Conservation (phyloP, 208 protist species). For the Leishmania martiniquensis region DNA sequence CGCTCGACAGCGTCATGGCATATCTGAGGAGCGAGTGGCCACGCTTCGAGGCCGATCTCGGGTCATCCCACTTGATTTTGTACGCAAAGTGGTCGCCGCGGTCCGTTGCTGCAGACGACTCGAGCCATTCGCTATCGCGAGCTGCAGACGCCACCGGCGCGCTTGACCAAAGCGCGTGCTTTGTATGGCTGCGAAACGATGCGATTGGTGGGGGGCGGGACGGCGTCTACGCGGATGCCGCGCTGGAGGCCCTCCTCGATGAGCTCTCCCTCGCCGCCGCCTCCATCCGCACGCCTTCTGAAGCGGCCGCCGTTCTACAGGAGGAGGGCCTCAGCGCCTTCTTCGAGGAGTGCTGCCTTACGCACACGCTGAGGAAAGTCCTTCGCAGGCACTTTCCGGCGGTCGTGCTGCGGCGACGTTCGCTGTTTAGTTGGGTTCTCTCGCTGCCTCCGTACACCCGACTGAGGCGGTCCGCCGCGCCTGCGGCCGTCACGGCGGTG, state of each 20-base stretch:
- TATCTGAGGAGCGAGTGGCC: conserved; percentile 12
- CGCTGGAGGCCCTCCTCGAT: conserved; percentile 37
- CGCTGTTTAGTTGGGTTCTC: conserved; percentile 30
- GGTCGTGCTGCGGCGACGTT: background rate
- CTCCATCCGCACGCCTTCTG: background rate
- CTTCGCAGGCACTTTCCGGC: background rate
- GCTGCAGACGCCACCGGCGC: background rate
- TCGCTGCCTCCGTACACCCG: conserved; percentile 2
- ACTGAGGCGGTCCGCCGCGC: background rate
- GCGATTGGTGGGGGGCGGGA: background rate
- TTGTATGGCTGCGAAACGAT: conserved; percentile 28
- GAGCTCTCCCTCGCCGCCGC: conserved; percentile 35
- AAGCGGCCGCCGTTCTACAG: conserved; percentile 9
- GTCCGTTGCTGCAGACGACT: background rate
- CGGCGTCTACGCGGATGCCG: conserved; percentile 32
- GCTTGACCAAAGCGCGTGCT: background rate
- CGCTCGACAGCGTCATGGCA: conserved; percentile 1
- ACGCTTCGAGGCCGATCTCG: background rate
- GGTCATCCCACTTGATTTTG: conserved; percentile 10
- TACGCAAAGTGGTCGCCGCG: conserved; percentile 9
- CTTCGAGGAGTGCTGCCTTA: conserved; percentile 19
- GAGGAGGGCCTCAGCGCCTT: conserved; percentile 29
- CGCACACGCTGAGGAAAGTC: background rate
- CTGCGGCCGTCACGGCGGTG: background rate
- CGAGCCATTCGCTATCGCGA: background rate